A percentile compares a stretch with the other conserved stretches of the same genome.
phyloP scores from a whole-genome alignment of 179 eudicot genomes.

The Beta lomatogona region DNA sequence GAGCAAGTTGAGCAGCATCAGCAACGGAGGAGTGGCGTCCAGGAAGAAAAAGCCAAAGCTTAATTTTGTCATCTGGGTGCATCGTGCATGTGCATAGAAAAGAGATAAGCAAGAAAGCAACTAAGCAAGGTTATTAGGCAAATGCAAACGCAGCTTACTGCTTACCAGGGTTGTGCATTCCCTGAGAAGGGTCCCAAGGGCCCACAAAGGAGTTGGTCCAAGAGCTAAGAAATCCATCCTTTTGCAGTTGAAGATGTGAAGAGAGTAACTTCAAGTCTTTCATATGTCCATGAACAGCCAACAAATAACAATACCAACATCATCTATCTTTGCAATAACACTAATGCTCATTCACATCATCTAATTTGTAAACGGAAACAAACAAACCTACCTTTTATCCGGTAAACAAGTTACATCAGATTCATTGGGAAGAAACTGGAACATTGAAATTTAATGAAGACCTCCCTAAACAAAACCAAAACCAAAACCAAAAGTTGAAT shows the following conservation, averaged over 20 bases:
- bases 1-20: constrained; percentile 72
- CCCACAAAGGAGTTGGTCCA: constrained; percentile 98
- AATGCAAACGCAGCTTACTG: background rate
- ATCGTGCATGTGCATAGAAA: background rate
- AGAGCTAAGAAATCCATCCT: constrained; percentile 81
- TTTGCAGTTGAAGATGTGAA: constrained; percentile 82
- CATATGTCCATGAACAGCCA: constrained; percentile 51
- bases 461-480: constrained; percentile 66
- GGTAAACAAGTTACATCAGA: constrained; percentile 54
- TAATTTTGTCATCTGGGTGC: constrained; percentile 76
- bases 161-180: constrained; percentile 87
- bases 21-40: constrained; percentile 64
- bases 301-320: background rate
- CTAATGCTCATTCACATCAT: too few relatives aligned
- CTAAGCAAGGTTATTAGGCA: too few relatives aligned
- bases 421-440: constrained; percentile 85
- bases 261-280: constrained; percentile 68
- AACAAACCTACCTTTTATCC: constrained; percentile 56
- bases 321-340: too few relatives aligned
- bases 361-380: background rate
- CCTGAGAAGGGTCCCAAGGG: constrained; percentile 99
- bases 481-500: background rate
- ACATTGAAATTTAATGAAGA: constrained; percentile 84
- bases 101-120: background rate
- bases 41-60: constrained; percentile 97